Conservation (phyloP, 139 green algal genomes). For the Micractinium sp. region DNA sequence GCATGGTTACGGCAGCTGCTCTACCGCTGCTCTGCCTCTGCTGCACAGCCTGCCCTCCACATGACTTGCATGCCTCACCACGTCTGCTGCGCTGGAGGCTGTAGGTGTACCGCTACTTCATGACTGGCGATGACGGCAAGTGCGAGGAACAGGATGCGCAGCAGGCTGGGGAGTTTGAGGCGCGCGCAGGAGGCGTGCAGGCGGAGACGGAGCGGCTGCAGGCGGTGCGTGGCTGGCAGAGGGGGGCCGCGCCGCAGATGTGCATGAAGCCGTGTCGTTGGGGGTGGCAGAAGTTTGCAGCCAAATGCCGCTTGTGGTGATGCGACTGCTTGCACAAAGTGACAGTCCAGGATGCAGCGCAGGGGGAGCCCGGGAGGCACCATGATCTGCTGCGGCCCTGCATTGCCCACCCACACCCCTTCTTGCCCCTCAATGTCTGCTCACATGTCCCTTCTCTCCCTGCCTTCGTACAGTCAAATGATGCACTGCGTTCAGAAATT, state of each 20-base stretch:
- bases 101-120: slow-evolving; percentile 76
- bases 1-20: no score
- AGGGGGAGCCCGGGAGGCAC: no score
- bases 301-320: no score
- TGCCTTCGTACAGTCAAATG: slow-evolving; percentile 48
- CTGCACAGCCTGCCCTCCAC: no score
- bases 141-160: slow-evolving; percentile 70
- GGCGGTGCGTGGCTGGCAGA: slow-evolving; percentile 9
- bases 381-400: no score
- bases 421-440: no score
- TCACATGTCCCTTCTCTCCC: not conserved
- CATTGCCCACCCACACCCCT: no score
- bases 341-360: no score
- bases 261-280: not conserved
- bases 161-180: slow-evolving; percentile 63
- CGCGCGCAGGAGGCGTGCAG: slow-evolving; percentile 30
- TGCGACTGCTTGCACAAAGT: no score
- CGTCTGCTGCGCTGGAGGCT: not conserved
- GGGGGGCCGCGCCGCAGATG: not conserved
- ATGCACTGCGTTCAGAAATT: slow-evolving; percentile 54
- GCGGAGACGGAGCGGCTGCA: slow-evolving; percentile 39
- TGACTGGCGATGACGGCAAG: slow-evolving; percentile 76
- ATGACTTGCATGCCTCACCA: not conserved
- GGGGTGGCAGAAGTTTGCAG: no score
- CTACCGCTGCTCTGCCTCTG: no score